Percentiles rank a stretch among this genome's conserved stretches.
phyloP scores from a whole-genome alignment of 805 yeast species.

The Debaryomyces castellii region DNA sequence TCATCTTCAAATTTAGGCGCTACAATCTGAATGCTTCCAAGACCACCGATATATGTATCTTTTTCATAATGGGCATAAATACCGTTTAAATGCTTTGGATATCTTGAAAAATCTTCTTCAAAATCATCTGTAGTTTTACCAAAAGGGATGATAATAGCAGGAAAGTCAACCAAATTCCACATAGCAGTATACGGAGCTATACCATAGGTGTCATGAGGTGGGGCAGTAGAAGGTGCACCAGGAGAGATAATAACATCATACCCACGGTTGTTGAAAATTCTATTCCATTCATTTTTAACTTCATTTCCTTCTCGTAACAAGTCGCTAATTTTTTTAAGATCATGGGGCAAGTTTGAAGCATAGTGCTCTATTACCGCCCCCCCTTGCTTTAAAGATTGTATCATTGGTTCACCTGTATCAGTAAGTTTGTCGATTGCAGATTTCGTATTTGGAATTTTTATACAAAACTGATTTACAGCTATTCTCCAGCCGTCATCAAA shows the following conservation, averaged over 20 bases:
- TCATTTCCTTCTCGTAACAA: slow-evolving; percentile 34
- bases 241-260: slow-evolving; percentile 28
- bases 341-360: slow-evolving; percentile 27
- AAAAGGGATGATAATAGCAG: slow-evolving; percentile 22
- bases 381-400: slow-evolving; percentile 25
- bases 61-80: neutral
- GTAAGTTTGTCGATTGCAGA: slow-evolving; percentile 22
- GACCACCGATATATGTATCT: neutral
- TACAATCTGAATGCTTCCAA: neutral
- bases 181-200: slow-evolving; percentile 50
- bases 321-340: slow-evolving; percentile 37
- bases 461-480: slow-evolving; percentile 24
- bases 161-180: slow-evolving; percentile 23
- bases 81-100: neutral
- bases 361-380: slow-evolving; percentile 37
- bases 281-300: slow-evolving; percentile 34
- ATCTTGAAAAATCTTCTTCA: neutral
- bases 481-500: slow-evolving; percentile 39
- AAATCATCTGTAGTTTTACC: neutral
- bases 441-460: slow-evolving; percentile 9
- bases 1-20: too few relatives aligned
- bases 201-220: slow-evolving; percentile 38
- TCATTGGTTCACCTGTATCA: slow-evolving; percentile 41
- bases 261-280: slow-evolving; percentile 43
- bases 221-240: slow-evolving; percentile 32